phyloP scores from a whole-genome alignment of 495 filamentous ascomycete species.

The Hapsidospora chrysogenum region DNA sequence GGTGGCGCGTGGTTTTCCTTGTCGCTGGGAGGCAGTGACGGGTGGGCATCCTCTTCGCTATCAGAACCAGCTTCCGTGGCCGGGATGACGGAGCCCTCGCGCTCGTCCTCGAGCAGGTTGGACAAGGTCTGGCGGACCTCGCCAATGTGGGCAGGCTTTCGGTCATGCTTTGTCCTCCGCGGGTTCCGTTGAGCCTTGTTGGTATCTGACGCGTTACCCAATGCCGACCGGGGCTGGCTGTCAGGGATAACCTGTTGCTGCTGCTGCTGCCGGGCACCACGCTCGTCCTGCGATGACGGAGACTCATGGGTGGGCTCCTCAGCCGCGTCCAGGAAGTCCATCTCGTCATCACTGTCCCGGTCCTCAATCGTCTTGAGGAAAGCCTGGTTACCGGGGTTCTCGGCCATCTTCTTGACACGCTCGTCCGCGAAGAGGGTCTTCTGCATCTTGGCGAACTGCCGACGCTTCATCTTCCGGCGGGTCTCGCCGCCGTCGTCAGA shows the following conservation, averaged over 20 bases:
- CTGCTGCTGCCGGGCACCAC: conserved; percentile 24
- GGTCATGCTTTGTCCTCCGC: conserved; percentile 43
- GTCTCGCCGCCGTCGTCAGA: conserved; percentile 71
- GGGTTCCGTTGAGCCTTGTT: conserved; percentile 40
- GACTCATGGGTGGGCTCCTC: background rate
- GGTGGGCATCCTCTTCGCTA: conserved; percentile 22
- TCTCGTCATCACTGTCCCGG: conserved; percentile 57
- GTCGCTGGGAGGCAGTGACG: conserved; percentile 11
- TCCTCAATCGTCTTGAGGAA: conserved; percentile 88
- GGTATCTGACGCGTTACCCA: conserved; percentile 25
- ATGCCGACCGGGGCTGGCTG: conserved; percentile 21
- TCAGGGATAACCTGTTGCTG: conserved; percentile 29
- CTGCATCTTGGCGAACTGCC: conserved; percentile 83
- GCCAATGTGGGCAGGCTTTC: conserved; percentile 48
- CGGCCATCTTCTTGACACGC: conserved; percentile 74
- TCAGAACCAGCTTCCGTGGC: conserved; percentile 26
- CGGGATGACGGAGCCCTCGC: conserved; percentile 20
- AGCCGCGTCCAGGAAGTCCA: conserved; percentile 48
- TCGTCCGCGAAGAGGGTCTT: conserved; percentile 81
- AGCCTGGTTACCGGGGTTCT: conserved; percentile 76
- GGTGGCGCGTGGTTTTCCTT: conserved; percentile 26
- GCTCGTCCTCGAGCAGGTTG: conserved; percentile 59
- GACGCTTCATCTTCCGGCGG: conserved; percentile 61
- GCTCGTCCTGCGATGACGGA: conserved; percentile 20
- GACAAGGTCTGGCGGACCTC: conserved; percentile 70